phyloP scores from a whole-genome alignment of 208 protist genomes.

The Novymonas esmeraldas region DNA sequence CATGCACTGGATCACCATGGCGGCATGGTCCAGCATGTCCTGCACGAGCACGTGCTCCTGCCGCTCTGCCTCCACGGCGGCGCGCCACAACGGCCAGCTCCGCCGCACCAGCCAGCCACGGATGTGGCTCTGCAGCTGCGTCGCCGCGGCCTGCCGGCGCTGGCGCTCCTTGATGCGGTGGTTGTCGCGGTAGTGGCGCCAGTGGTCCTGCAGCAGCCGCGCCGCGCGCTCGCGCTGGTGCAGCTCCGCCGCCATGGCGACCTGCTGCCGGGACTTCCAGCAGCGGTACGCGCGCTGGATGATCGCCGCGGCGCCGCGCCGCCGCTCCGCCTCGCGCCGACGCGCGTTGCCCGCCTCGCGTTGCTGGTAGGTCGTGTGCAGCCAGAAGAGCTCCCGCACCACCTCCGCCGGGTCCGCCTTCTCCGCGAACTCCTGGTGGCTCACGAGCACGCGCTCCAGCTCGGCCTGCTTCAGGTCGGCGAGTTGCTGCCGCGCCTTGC shows the following conservation, averaged over 20 bases:
- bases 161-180: constrained; percentile 33
- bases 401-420: constrained; percentile 67
- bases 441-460: constrained; percentile 44
- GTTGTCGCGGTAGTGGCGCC: constrained; percentile 40
- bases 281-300: constrained; percentile 68
- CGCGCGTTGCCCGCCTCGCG: constrained; percentile 44
- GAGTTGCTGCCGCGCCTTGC: constrained; percentile 38
- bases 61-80: constrained; percentile 29
- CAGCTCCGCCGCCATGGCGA: constrained; percentile 13
- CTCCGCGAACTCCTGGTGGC: constrained; percentile 49
- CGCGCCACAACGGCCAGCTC: constrained; percentile 46
- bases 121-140: constrained; percentile 66
- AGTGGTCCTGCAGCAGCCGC: constrained; percentile 63
- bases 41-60: constrained; percentile 43
- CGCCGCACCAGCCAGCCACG: constrained; percentile 73
- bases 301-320: constrained; percentile 36
- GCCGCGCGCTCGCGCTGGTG: constrained; percentile 30
- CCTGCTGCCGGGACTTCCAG: constrained; percentile 33
- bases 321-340: constrained; percentile 20
- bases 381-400: constrained; percentile 89
- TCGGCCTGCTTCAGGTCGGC: constrained; percentile 32
- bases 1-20: constrained; percentile 73
- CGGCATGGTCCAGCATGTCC: constrained; percentile 62
- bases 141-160: constrained; percentile 43
- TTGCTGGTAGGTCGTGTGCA: constrained; percentile 46